Base-by-base conservation (phyloP, 106 monocot species). In the Alisma plantagoaquatica region DNA sequence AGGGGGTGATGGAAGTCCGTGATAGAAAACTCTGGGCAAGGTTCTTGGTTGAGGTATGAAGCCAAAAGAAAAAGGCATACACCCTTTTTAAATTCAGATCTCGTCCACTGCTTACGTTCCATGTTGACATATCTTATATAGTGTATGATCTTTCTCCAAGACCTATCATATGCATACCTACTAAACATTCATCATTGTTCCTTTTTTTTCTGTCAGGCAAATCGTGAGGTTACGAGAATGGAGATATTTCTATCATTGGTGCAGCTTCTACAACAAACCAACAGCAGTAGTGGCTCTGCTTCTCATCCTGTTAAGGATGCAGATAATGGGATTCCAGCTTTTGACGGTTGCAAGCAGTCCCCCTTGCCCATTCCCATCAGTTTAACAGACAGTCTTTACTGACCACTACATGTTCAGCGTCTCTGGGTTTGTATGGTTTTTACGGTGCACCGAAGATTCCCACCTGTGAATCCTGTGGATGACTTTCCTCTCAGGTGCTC, bases 191-290 rank as follows among this genome's bases (percentile, higher is more conserved):
- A n/a, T n/a, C n/a, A n/a, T n/a, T n/a, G n/a, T n/a, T n/a, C n/a
- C n/a, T 45, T 31, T 9, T 9, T 21, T 33, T 35, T 20, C 11
- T 46, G 33, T 17, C 71, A 98, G 90, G 90, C 90, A 28, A 76
- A 78, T 63, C 72, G 65, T 35, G 72, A 84, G 5, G 74, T 82
- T 21, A 90, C 84, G 1, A 81, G 96, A 57, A 82, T 98, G 96
- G 90, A 98, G 54, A 86, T 98, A 74, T 98, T 98, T 62, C 56
- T 90, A 3, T 81, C 89, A 17, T 74, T 98, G 11, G 76, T 98
- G 57, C 78, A 90, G 44, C 75, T 98, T 65, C 63, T 90, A 10
- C 79, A 85, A 44, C 78, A 86, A 58, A 85, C 70, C 63, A 61
- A 70, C 35, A 29, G 29, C 24, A 60, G 49, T 46, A 25, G 25